These are phyloP conservation scores for Obelidium mucronatum DNA, from an alignment of 192 early-diverging fungal species.

Conservation along the genomic window DNA sequence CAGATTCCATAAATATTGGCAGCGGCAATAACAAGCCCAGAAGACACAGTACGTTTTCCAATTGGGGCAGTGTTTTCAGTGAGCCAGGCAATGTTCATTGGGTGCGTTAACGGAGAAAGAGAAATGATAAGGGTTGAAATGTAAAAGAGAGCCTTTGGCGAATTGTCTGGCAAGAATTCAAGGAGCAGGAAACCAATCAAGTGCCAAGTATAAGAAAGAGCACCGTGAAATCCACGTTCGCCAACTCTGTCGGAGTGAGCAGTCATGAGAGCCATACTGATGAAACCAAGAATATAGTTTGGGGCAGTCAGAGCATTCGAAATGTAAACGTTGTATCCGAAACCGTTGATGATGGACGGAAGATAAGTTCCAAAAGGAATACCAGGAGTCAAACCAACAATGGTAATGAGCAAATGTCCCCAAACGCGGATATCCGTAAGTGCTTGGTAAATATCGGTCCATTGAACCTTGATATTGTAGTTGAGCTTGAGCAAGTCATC, in stretches of 20 bases:
- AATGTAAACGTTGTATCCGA: slow-evolving; percentile 35
- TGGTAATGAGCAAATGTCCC: slow-evolving; percentile 28
- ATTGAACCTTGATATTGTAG: neutral
- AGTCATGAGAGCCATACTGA: slow-evolving; percentile 27
- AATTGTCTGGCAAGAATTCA: no score
- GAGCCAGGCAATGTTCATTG: slow-evolving; percentile 37
- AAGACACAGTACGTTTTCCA: slow-evolving; percentile 26
- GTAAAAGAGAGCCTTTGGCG: no score
- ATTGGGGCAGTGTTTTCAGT: no score
- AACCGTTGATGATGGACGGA: slow-evolving; percentile 34
- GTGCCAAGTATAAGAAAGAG: neutral
- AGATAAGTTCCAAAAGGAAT: slow-evolving; percentile 36
- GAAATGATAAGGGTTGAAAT: neutral
- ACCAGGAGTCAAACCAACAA: slow-evolving; percentile 3
- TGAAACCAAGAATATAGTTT: slow-evolving; percentile 13
- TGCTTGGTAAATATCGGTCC: slow-evolving; percentile 24
- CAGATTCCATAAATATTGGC: neutral
- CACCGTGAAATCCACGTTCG: no score
- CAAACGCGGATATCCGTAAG: slow-evolving; percentile 37
- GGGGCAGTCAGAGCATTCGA: slow-evolving; percentile 41
- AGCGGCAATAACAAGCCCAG: neutral
- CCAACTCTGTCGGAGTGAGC: slow-evolving; percentile 8
- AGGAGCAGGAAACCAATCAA: no score
- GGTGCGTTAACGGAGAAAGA: slow-evolving; percentile 17
- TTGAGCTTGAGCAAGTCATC: slow-evolving; percentile 56